A percentile compares a stretch with the other conserved stretches of the same genome.
These are phyloP conservation scores for Ascochyta koolunga DNA, from an alignment of 2,329 filamentous ascomycete genomes.

Conservation along the genomic window DNA sequence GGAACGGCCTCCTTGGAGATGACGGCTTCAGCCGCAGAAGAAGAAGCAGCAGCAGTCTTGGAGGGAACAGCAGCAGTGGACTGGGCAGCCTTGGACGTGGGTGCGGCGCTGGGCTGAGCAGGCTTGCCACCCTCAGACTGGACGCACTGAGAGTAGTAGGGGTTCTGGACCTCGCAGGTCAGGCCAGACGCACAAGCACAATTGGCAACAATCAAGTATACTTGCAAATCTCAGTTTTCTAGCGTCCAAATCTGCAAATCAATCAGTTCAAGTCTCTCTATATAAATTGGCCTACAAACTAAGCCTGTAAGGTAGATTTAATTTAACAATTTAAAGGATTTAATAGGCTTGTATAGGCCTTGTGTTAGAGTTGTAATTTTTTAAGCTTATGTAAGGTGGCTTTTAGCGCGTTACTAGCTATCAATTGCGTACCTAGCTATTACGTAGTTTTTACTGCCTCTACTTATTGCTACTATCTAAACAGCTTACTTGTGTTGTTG, in stretches of 20 bases:
- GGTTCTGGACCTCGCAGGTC: conserved; percentile 50
- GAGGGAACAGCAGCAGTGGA: not conserved
- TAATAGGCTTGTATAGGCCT: not conserved
- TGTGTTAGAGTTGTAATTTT: not conserved
- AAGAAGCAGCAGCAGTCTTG: conserved; percentile 1
- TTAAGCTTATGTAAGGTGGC: not conserved
- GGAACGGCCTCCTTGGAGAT: conserved; percentile 4
- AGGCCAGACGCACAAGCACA: conserved; percentile 40
- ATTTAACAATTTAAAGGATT: not conserved
- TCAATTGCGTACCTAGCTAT: not conserved
- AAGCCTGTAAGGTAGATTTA: not conserved
- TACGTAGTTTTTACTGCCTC: too few relatives aligned
- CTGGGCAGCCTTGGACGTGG: not conserved
- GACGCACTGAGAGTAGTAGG: conserved; percentile 56
- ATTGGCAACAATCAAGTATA: not conserved
- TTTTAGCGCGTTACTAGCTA: not conserved
- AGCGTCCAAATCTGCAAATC: not conserved
- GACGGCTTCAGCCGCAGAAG: not conserved
- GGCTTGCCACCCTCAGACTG: conserved; percentile 20
- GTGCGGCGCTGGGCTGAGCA: conserved; percentile 8
- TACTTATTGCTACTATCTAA: not conserved
- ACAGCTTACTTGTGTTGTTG: not conserved
- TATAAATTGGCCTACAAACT: not conserved
- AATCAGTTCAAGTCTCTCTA: not conserved
- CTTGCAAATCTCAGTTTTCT: not conserved